Conservation (phyloP, 2,329 filamentous ascomycete genomes). For the Apiospora pterosperma region DNA sequence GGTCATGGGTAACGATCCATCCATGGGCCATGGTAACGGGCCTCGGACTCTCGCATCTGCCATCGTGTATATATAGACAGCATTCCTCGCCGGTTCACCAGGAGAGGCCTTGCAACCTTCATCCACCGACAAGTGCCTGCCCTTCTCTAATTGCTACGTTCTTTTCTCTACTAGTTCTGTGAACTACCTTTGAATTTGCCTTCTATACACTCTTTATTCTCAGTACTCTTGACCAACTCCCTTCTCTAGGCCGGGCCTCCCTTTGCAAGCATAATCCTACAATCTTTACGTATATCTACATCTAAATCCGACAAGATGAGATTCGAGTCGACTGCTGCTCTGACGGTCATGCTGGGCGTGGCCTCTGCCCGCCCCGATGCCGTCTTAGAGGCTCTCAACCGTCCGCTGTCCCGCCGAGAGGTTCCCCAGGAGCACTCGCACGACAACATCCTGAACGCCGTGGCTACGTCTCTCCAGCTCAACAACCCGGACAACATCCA, state of each 20-base stretch:
- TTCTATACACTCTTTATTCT: slow-evolving; percentile 22
- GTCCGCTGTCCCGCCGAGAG: slow-evolving; percentile 19
- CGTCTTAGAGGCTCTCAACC: slow-evolving; percentile 7
- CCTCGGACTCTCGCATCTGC: background rate
- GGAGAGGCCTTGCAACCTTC: slow-evolving; percentile 13
- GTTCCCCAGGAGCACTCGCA: slow-evolving; percentile 33
- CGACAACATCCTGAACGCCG: slow-evolving; percentile 25
- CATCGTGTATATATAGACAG: slow-evolving; percentile 6
- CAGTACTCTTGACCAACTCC: slow-evolving; percentile 14
- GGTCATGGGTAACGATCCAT: background rate
- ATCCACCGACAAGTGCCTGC: slow-evolving; percentile 24
- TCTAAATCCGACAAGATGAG: slow-evolving; percentile 26
- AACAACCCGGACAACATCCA: slow-evolving; percentile 29
- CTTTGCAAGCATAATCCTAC: slow-evolving; percentile 10
- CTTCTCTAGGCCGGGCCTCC: slow-evolving; percentile 24
- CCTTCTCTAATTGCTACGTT: slow-evolving; percentile 22
- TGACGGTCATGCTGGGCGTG: slow-evolving; percentile 26
- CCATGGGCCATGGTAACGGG: background rate
- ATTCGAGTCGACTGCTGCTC: slow-evolving; percentile 25
- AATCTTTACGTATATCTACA: background rate
- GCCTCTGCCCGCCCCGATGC: slow-evolving; percentile 28
- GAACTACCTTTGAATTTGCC: slow-evolving; percentile 21
- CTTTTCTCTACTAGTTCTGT: slow-evolving; percentile 27
- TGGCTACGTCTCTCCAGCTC: slow-evolving; percentile 23
- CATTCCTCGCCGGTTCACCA: background rate